These are phyloP conservation scores for Hyparrhenia diplandra DNA, from an alignment of 176 grass and related monocot species.

Conservation along the genomic window DNA sequence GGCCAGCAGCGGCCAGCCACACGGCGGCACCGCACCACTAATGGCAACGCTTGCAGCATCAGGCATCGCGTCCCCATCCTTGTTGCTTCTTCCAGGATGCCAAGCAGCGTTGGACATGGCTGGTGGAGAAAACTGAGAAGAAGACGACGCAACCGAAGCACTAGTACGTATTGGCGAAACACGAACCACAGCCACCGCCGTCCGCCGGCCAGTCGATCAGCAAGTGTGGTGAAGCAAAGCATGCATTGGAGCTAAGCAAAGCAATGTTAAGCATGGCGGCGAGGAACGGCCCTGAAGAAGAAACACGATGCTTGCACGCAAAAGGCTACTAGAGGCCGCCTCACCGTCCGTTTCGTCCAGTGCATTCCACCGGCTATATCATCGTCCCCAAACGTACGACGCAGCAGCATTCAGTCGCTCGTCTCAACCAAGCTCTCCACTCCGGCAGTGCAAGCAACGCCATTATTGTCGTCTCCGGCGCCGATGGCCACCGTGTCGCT, in stretches of 20 bases:
- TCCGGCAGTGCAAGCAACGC: not conserved
- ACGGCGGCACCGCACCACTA: not conserved
- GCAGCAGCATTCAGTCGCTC: not conserved
- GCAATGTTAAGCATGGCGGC: not conserved
- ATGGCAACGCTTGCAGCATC: slow-evolving; percentile 47
- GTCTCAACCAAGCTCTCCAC: not conserved
- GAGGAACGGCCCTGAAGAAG: not conserved
- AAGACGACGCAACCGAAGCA: not conserved
- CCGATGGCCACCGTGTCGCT: not conserved
- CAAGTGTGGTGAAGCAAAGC: not conserved
- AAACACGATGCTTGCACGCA: slow-evolving; percentile 54
- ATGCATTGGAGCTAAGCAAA: slow-evolving; percentile 38
- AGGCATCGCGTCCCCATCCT: not conserved
- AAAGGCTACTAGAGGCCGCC: not conserved
- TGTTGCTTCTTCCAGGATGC: not conserved
- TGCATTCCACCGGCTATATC: slow-evolving; percentile 1
- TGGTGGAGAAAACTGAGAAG: not conserved
- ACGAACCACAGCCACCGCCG: not conserved
- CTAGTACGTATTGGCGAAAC: slow-evolving; percentile 9
- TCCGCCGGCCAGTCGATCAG: not conserved
- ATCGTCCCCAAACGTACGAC: not conserved
- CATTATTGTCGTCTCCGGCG: too few species aligned
- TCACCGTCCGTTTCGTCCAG: not conserved
- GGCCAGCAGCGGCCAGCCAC: not conserved
- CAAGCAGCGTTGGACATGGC: not conserved